Evolutionary conservation across 306 rosid genomes (phyloP), one percentile per base, ranked within the genome.

Genomic region (Lablab purpureus): DNA sequence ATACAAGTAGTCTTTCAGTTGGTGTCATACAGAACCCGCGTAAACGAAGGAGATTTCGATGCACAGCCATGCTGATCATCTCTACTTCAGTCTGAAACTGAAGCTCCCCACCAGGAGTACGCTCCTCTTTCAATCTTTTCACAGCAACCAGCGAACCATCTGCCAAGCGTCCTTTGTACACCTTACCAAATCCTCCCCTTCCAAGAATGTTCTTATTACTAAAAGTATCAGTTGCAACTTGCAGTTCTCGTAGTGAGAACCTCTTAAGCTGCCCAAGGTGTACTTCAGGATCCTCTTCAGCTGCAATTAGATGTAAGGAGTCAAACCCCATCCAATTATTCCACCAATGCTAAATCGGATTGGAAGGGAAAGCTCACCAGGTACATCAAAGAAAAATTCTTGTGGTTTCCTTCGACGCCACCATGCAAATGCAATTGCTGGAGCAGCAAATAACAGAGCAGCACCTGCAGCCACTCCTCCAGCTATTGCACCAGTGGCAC

Each of bases 401-500:
- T 91, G 98, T 0, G 99, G 99, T 78, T 93, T 95, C 81, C 99
- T 91, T 79, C 98, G 90, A 45, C 97, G 97, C 97, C 97, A 95
- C 99, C 99, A 95, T 19, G 99, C 99, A 87, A 93, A 95, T 19
- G 94, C 99, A 85, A 95, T 93, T 75, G 99, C 98, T 73, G 99
- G 99, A 43, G 99, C 98, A 78, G 99, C 97, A 79, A 93, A 95
- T 55, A 95, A 88, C 68, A 95, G 82, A 75, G 99, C 98, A 85
- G 98, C 98, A 73, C 99, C 99, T 1, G 98, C 99, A 71, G 99
- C 99, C 74, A 95, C 99, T 82, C 99, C 99, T 34, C 99, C 99
- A 56, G 99, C 98, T 71, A 95, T 93, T 28, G 98, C 97, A 78
- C 98, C 97, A 37, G 96, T 95, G 62, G 93, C 99, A 86, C 98